Base-by-base conservation (phyloP, 2,329 filamentous ascomycete genomes). In the Madurella mycetomatis region DNA sequence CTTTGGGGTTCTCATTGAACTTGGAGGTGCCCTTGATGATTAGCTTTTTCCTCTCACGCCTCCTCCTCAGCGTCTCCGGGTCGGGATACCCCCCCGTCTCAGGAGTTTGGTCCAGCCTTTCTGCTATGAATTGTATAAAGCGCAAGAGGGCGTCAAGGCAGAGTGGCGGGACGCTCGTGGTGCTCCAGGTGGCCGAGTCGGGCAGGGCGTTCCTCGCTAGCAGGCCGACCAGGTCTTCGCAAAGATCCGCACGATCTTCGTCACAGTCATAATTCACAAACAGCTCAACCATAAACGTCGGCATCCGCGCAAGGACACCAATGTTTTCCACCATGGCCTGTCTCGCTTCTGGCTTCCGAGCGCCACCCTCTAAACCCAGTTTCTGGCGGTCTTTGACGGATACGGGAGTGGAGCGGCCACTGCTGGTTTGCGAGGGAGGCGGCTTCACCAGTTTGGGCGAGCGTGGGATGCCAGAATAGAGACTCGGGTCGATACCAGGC, bases 181-280 rank as follows among this genome's bases (percentile, higher is more conserved):
- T 99, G 69, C 95, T 99, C 94, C 94, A 99, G 5, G 92, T 96
- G 5, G 92, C 94, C 9, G 94, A 96, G 69, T 99, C 94, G 0
- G 94, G 95, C 60, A 99, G 88, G 2, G 94, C 94, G 69, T 96
- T 99, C 55, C 94, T 83, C 17, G 94, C 92, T 15, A 99, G 76
- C 34, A 99, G 79, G 0, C 94, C 92, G 56, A 99, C 84, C 81
- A 97, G 88, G 66, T 99, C 95, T 73, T 96, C 89, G 66, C 94
- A 99, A 5, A 99, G 75, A 72, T 99, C 94, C 49, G 86, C 86
- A 47, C 92, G 83, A 67, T 99, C 90, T 49, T 90, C 85, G 66
- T 97, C 92, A 66, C 92, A 99, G 70, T 99, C 94, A 67, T 97
- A 99, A 70, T 99, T 99, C 71, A 97, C 85, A 68, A 96, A 99